Conservation (phyloP, 2,329 filamentous ascomycete genomes). For the Botrytis cinerea region DNA sequence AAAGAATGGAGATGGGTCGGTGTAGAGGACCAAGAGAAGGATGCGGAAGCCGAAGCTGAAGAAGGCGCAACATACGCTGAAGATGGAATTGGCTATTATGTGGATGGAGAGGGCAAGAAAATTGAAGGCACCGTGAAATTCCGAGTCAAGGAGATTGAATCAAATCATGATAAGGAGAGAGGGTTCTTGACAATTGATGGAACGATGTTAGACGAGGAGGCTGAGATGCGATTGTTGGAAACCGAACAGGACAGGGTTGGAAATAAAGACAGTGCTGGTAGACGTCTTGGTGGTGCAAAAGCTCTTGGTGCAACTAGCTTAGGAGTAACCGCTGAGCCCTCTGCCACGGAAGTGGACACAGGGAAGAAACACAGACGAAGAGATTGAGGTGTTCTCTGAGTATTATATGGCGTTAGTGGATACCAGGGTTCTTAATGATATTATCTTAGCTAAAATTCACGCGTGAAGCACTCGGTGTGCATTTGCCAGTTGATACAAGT, state of each 20-base stretch:
- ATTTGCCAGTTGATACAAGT: neutral
- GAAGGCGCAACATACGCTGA: slow-evolving; percentile 49
- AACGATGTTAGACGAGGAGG: slow-evolving; percentile 72
- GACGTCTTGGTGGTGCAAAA: slow-evolving; percentile 37
- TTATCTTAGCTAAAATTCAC: neutral
- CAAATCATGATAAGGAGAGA: slow-evolving; percentile 70
- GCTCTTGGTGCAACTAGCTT: slow-evolving; percentile 40
- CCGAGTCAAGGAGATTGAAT: slow-evolving; percentile 82
- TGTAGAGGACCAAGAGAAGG: slow-evolving; percentile 45
- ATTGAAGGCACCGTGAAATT: slow-evolving; percentile 74
- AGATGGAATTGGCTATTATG: slow-evolving; percentile 71
- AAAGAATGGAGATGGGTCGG: slow-evolving; percentile 76
- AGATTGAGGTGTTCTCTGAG: slow-evolving; percentile 18
- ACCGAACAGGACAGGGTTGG: slow-evolving; percentile 51
- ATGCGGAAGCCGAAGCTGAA: slow-evolving; percentile 42
- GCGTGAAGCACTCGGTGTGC: neutral
- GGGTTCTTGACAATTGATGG: slow-evolving; percentile 86
- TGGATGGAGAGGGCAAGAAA: slow-evolving; percentile 67
- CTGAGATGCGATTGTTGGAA: slow-evolving; percentile 61
- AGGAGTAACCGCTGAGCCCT: slow-evolving; percentile 35
- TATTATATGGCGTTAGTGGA: slow-evolving; percentile 15
- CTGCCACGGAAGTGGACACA: slow-evolving; percentile 25
- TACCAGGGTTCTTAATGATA: slow-evolving; percentile 25
- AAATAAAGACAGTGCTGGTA: slow-evolving; percentile 47
- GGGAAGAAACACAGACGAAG: slow-evolving; percentile 21